Evolutionary conservation across 2,329 filamentous ascomycete genomes (phyloP).

Genomic region (Phialophora macrospora): DNA sequence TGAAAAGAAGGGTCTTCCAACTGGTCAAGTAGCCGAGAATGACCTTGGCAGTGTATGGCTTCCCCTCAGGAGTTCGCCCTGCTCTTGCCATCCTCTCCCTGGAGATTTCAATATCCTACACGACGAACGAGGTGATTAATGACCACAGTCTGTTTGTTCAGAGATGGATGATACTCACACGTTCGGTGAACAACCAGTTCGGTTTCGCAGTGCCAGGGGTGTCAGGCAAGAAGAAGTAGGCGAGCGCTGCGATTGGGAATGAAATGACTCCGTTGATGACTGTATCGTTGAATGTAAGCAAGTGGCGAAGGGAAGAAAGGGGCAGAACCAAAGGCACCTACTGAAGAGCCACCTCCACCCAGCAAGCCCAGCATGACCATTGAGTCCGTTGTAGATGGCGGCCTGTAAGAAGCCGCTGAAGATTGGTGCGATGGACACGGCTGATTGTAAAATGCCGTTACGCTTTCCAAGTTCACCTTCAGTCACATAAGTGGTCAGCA

Average conservation of each 20-base stretch:
- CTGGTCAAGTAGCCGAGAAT: conserved; percentile 30
- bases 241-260: conserved; percentile 26
- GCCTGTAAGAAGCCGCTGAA: conserved; percentile 59
- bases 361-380: conserved; percentile 55
- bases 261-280: conserved; percentile 34
- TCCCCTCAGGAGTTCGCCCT: conserved; percentile 27
- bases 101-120: conserved; percentile 28
- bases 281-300: not conserved
- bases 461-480: conserved; percentile 39
- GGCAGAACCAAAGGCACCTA: conserved; percentile 1
- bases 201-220: conserved; percentile 29
- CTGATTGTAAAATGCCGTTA: conserved; percentile 31
- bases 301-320: not conserved
- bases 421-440: conserved; percentile 33
- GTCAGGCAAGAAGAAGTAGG: conserved; percentile 30
- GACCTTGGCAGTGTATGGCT: conserved; percentile 25
- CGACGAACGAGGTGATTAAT: not conserved
- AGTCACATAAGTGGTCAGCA: conserved; percentile 25
- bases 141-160: not conserved
- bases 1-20: conserved; percentile 32
- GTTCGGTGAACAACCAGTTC: conserved; percentile 27
- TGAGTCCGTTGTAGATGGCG: conserved; percentile 59
- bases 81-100: conserved; percentile 26
- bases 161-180: conserved; percentile 18
- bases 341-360: conserved; percentile 59